These are phyloP conservation scores for Aspergillus floridensis DNA, from an alignment of 2,329 filamentous ascomycete genomes.

Conservation along the genomic window DNA sequence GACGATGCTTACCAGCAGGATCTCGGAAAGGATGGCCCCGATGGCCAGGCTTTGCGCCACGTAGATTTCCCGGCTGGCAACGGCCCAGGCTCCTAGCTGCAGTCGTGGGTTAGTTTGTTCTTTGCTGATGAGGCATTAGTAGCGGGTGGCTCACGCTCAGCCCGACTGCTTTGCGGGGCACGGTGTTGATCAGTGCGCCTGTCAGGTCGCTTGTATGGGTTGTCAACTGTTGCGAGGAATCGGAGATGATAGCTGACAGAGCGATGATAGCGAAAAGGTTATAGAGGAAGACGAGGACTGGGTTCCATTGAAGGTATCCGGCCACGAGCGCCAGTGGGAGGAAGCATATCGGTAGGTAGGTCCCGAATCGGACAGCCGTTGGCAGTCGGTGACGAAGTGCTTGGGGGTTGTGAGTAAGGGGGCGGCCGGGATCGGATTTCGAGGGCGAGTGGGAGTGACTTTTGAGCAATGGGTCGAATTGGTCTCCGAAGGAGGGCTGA, in stretches of 20 bases:
- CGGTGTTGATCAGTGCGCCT: conserved; percentile 57
- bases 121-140: no score
- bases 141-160: conserved; percentile 62
- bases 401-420: not conserved
- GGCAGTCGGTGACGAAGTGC: not conserved
- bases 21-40: conserved; percentile 83
- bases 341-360: conserved; percentile 57
- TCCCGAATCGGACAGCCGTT: not conserved
- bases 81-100: conserved; percentile 73
- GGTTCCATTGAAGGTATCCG: conserved; percentile 57
- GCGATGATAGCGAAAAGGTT: conserved; percentile 71
- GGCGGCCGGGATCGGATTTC: not conserved
- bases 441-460: not conserved
- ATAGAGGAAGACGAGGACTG: conserved; percentile 68
- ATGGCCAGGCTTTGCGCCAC: conserved; percentile 91
- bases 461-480: not conserved
- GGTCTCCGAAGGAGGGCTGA: not conserved
- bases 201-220: conserved; percentile 55
- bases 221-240: conserved; percentile 57
- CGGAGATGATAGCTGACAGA: conserved; percentile 54
- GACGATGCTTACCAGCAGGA: conserved; percentile 59
- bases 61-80: conserved; percentile 74
- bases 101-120: not conserved
- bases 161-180: conserved; percentile 59
- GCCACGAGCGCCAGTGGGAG: conserved; percentile 73